A percentile compares a stretch with the other conserved stretches of the same genome.
Conservation (phyloP, 2,329 filamentous ascomycete genomes). For the Sclerotinia sclerotiorum region DNA sequence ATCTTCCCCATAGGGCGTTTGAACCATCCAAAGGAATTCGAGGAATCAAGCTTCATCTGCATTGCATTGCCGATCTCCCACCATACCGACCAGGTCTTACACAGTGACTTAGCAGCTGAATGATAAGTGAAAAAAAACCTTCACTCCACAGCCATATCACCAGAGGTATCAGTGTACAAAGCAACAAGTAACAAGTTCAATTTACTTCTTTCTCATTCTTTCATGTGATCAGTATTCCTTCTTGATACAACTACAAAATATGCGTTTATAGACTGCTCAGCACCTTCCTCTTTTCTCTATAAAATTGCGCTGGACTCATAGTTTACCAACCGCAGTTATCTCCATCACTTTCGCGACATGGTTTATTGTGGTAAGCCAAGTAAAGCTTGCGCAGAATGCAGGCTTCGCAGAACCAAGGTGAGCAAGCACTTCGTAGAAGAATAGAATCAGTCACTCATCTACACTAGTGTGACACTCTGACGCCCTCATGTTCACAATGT, state of each 20-base stretch:
- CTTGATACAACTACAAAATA: not conserved
- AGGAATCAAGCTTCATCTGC: not conserved
- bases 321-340: not conserved
- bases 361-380: slow-evolving; percentile 40
- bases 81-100: not conserved
- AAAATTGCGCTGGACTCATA: not conserved
- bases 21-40: not conserved
- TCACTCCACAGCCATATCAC: not conserved
- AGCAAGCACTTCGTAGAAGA: not conserved
- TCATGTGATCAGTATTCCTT: too few species aligned
- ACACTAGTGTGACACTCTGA: slow-evolving; percentile 53
- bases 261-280: not conserved
- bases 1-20: not conserved
- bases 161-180: not conserved
- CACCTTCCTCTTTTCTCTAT: not conserved
- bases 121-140: not conserved
- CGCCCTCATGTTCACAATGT: slow-evolving; percentile 55
- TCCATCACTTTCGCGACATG: slow-evolving; percentile 28
- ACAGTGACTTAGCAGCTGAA: not conserved
- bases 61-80: not conserved
- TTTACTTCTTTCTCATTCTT: not conserved
- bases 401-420: slow-evolving; percentile 45
- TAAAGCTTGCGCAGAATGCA: slow-evolving; percentile 47
- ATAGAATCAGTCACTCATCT: slow-evolving; percentile 15
- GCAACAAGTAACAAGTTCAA: not conserved